Percentiles rank a stretch among this genome's conserved stretches.
phyloP scores from a whole-genome alignment of 495 filamentous ascomycete species.

The Penicillium ucsense region DNA sequence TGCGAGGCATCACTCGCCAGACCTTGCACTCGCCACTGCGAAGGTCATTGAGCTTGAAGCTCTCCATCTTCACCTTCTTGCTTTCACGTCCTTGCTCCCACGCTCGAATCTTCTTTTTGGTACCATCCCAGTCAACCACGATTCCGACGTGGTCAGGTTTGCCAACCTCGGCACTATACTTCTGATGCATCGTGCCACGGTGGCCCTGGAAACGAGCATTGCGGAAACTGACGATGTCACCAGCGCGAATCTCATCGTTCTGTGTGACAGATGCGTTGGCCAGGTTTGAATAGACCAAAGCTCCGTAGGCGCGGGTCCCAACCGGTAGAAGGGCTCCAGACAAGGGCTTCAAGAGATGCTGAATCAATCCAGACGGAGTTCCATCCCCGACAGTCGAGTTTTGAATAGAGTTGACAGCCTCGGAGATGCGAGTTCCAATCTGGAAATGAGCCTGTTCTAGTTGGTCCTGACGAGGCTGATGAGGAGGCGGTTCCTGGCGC shows the following conservation, averaged over 20 bases:
- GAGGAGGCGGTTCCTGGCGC: slow-evolving; percentile 75
- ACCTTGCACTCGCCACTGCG: slow-evolving; percentile 93
- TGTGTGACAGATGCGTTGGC: slow-evolving; percentile 85
- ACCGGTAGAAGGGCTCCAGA: slow-evolving; percentile 69
- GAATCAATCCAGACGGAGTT: slow-evolving; percentile 61
- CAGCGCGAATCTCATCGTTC: slow-evolving; percentile 88
- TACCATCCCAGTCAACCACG: slow-evolving; percentile 98
- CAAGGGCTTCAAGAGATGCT: slow-evolving; percentile 67
- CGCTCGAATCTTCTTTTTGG: slow-evolving; percentile 91
- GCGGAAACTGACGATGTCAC: slow-evolving; percentile 87
- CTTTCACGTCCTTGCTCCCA: slow-evolving; percentile 95
- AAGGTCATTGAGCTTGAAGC: slow-evolving; percentile 85
- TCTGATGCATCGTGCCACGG: slow-evolving; percentile 87
- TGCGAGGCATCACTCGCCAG: slow-evolving; percentile 87
- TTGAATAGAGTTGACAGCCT: slow-evolving; percentile 57
- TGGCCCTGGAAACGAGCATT: slow-evolving; percentile 96
- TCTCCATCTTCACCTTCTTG: slow-evolving; percentile 89
- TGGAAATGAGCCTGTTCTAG: slow-evolving; percentile 73
- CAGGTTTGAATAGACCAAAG: slow-evolving; percentile 84
- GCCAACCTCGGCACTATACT: slow-evolving; percentile 83
- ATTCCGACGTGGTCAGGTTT: slow-evolving; percentile 88
- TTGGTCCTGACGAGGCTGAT: slow-evolving; percentile 83
- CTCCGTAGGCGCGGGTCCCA: slow-evolving; percentile 80
- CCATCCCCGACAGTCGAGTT: slow-evolving; percentile 78
- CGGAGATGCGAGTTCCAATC: slow-evolving; percentile 65